These are phyloP conservation scores for Trichoderma polysporum DNA, from an alignment of 2,329 filamentous ascomycete genomes.

Conservation along the genomic window DNA sequence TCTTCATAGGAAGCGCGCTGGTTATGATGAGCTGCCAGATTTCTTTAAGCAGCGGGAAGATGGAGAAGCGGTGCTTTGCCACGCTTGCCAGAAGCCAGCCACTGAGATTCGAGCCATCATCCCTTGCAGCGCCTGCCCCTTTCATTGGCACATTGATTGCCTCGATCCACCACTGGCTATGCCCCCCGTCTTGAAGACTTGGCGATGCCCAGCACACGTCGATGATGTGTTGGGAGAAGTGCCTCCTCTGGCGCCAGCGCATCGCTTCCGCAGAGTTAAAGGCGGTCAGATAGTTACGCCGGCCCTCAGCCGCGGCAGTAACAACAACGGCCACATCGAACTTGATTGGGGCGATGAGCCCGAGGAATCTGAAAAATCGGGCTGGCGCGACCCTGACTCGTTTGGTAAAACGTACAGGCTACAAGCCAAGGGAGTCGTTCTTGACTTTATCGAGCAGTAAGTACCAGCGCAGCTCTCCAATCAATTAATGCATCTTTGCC, in stretches of 20 bases:
- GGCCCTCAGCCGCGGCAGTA: slow-evolving; percentile 60
- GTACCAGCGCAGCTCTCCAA: slow-evolving; percentile 28
- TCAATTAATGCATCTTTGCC: not conserved
- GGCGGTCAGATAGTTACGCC: slow-evolving; percentile 52
- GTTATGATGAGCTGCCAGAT: slow-evolving; percentile 63
- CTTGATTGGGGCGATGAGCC: slow-evolving; percentile 61
- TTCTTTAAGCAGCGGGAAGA: slow-evolving; percentile 72
- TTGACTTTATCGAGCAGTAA: slow-evolving; percentile 70
- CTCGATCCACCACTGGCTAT: slow-evolving; percentile 79
- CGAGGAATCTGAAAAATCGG: slow-evolving; percentile 53
- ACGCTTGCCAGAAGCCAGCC: slow-evolving; percentile 68
- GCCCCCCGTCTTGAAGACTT: slow-evolving; percentile 73
- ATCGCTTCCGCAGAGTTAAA: slow-evolving; percentile 62
- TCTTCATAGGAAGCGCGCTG: slow-evolving; percentile 47
- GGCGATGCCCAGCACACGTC: slow-evolving; percentile 85
- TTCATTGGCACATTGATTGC: slow-evolving; percentile 91
- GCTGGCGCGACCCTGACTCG: slow-evolving; percentile 58
- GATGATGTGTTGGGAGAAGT: slow-evolving; percentile 69
- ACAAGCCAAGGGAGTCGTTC: slow-evolving; percentile 62
- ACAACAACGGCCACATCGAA: slow-evolving; percentile 71
- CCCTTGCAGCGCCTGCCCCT: slow-evolving; percentile 77
- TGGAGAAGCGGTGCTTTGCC: slow-evolving; percentile 74
- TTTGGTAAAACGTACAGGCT: slow-evolving; percentile 67
- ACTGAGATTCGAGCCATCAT: slow-evolving; percentile 68
- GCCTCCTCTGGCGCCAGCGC: slow-evolving; percentile 59